These are phyloP conservation scores for Erysimum pusillum DNA, from an alignment of 441 rosid genomes.

Conservation along the genomic window DNA sequence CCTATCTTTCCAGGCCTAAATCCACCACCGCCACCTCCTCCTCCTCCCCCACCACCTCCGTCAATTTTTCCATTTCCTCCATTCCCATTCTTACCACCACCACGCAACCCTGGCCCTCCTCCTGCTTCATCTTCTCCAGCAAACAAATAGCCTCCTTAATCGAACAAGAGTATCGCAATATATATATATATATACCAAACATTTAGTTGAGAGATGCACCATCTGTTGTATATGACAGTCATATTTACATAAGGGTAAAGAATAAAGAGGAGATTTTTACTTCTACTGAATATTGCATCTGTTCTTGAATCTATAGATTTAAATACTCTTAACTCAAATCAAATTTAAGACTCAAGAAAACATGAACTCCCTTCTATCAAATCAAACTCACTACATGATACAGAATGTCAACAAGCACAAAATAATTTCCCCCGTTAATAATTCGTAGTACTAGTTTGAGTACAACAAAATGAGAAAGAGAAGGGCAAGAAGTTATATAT, in stretches of 20 bases:
- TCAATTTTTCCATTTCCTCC: slow-evolving; percentile 62
- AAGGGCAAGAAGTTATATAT: slow-evolving; percentile 1
- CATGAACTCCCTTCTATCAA: neutral
- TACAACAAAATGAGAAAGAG: neutral
- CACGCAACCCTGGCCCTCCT: slow-evolving; percentile 62
- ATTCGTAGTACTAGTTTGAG: neutral
- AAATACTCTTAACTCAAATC: slow-evolving; percentile 17
- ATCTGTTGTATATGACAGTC: slow-evolving; percentile 34
- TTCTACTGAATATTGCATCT: slow-evolving; percentile 2
- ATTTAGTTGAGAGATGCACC: slow-evolving; percentile 23
- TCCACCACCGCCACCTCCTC: slow-evolving; percentile 55
- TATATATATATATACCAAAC: slow-evolving; percentile 13
- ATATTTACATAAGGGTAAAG: slow-evolving; percentile 35
- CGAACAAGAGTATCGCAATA: slow-evolving; percentile 14
- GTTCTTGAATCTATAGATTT: neutral
- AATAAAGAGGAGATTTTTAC: slow-evolving; percentile 26
- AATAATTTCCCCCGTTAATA: neutral
- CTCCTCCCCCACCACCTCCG: slow-evolving; percentile 64
- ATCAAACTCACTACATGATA: neutral
- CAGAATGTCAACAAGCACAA: neutral
- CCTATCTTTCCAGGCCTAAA: slow-evolving; percentile 56
- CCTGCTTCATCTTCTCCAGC: slow-evolving; percentile 58
- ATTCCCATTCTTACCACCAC: slow-evolving; percentile 53
- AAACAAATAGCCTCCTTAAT: slow-evolving; percentile 53
- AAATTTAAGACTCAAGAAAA: neutral